Evolutionary conservation across 1,284 basidiomycete genomes (phyloP), one percentile per base, ranked within the genome.

Genomic region (Cryptococcus maquisensis): DNA sequence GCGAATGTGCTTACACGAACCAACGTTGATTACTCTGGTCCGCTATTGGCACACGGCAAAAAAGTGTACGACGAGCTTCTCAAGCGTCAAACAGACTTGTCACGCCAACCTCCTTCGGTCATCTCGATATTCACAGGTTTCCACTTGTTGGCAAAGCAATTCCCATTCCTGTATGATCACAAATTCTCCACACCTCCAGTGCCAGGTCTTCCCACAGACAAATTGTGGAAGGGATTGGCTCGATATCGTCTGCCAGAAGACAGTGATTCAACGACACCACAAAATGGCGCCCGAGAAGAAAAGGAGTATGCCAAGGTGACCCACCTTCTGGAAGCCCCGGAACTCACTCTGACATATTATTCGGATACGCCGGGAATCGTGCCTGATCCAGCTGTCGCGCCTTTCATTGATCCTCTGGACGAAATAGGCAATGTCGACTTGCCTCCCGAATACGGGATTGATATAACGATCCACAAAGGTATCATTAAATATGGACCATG

Each of bases 371-470:
- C 77, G 1, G 77, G 78, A 2, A 63, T 69, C 53, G 66, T 77
- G 1, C 74, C 73, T 37, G 37, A 67, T 3, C 60, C 68, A 1
- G 41, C 66, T 4, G 72, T 78, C 42, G 78, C 76, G 16, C 61
- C 77, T 20, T 80, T 82, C 49, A 73, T 81, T 10, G 66, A 72
- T 47, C 66, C 66, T 15, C 59, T 56, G n/a, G 80, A 83, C 64
- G 86, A 90, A 62, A 80, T 92, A 47, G 90, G 89, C 1, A 95
- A 95, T 66, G 86, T 89, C 1, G 91, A 89, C 65, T 71, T 85
- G 18, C 80, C 87, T n/a, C 93, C 93, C 12, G 90, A 96, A 67
- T 96, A 91, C 86, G 90, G 91, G 4, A 77, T 95, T 32, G 89
- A 96, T 64, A 62, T 96, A n/a, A 81, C 84, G 18, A 78, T 95